Conservation (phyloP, 768 basidiomycete species). For the Boletus sp. region DNA sequence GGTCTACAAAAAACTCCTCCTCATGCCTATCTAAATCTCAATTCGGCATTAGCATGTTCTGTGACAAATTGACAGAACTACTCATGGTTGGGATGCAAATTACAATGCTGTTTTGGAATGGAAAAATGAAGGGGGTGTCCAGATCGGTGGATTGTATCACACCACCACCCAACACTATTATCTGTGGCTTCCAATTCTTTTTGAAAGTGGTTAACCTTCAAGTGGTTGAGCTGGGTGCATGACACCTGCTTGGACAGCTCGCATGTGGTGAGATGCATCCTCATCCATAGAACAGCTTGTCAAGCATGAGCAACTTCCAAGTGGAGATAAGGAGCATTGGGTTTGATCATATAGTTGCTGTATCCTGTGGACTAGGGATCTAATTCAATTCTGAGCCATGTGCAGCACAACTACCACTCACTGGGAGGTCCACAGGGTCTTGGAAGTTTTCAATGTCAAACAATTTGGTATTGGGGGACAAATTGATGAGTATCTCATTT, state of each 20-base stretch:
- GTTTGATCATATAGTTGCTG: background rate
- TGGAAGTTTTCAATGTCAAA: too few species aligned
- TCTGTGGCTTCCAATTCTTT: background rate
- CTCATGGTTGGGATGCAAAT: too few species aligned
- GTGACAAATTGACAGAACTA: too few species aligned
- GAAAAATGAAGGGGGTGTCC: background rate
- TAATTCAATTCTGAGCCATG: too few species aligned
- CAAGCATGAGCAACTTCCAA: background rate
- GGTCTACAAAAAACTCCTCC: too few species aligned
- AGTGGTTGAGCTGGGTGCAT: background rate
- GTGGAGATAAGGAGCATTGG: background rate
- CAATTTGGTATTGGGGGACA: too few species aligned
- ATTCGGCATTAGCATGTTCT: too few species aligned
- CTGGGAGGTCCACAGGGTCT: too few species aligned
- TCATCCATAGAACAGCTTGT: background rate
- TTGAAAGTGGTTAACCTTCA: background rate
- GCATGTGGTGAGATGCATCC: background rate
- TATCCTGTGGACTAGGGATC: background rate
- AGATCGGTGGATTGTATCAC: background rate
- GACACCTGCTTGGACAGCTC: background rate
- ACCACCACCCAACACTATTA: background rate
- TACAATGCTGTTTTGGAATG: too few species aligned
- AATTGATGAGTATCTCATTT: too few species aligned
- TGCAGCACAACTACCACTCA: background rate
- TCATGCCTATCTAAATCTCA: too few species aligned